Conservation (phyloP, 2,329 filamentous ascomycete species). For the Phaeosphaeria sp. region DNA sequence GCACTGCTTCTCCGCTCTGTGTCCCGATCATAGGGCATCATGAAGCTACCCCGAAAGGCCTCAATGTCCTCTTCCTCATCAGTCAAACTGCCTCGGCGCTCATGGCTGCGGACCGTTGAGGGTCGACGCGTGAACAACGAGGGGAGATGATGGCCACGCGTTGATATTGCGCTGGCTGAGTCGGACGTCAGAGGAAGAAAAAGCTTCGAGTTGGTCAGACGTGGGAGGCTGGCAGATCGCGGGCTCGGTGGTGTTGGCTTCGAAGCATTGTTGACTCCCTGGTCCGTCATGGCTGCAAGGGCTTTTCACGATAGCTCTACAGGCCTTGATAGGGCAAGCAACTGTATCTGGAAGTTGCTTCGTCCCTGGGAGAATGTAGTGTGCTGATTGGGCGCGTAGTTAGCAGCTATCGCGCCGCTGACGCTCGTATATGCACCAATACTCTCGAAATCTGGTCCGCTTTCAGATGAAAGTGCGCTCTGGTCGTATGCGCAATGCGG, state of each 20-base stretch:
- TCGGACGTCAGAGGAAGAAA: slow-evolving; percentile 53
- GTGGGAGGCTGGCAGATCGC: slow-evolving; percentile 36
- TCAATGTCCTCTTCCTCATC: slow-evolving; percentile 43
- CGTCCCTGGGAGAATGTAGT: not conserved
- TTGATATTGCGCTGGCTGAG: slow-evolving; percentile 42
- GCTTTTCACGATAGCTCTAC: slow-evolving; percentile 1
- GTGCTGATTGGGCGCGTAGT: not conserved
- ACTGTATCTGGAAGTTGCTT: slow-evolving; percentile 1
- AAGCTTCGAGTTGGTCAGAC: slow-evolving; percentile 44
- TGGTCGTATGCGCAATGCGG: not conserved
- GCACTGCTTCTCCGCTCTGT: slow-evolving; percentile 49
- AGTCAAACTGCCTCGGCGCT: slow-evolving; percentile 37
- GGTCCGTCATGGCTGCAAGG: slow-evolving; percentile 22
- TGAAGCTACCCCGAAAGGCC: slow-evolving; percentile 30
- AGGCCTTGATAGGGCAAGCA: slow-evolving; percentile 4
- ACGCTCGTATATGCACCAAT: not conserved
- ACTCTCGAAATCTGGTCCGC: not conserved
- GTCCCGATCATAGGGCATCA: slow-evolving; percentile 44
- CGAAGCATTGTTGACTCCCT: slow-evolving; percentile 19
- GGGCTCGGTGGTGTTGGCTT: slow-evolving; percentile 25
- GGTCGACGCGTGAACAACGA: slow-evolving; percentile 40
- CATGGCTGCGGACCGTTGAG: slow-evolving; percentile 37
- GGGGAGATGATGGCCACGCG: slow-evolving; percentile 54
- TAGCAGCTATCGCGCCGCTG: slow-evolving; percentile 1
- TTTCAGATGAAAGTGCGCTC: slow-evolving; percentile 1